phyloP scores from a whole-genome alignment of 2,329 filamentous ascomycete species.

The Camillea tinctor region DNA sequence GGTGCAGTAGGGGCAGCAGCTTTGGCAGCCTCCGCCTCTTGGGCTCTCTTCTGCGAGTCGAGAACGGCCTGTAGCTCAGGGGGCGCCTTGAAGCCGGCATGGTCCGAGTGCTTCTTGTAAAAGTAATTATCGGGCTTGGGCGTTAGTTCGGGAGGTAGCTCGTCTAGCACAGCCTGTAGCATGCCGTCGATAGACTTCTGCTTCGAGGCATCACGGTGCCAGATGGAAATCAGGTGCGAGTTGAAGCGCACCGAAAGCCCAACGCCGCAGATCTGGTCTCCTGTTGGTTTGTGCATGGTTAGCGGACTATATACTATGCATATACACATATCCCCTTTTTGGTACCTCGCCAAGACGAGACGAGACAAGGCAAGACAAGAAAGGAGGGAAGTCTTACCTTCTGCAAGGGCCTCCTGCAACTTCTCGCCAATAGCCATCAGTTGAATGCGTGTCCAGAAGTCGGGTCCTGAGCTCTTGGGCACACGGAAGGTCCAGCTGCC shows the following conservation, averaged over 20 bases:
- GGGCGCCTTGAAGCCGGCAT: conserved; percentile 73
- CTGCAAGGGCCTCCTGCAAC: conserved; percentile 70
- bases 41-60: conserved; percentile 54
- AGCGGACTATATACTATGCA: not conserved
- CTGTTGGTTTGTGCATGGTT: conserved; percentile 42
- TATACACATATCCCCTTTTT: not conserved
- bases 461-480: conserved; percentile 68
- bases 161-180: conserved; percentile 68
- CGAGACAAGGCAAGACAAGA: too few relatives aligned
- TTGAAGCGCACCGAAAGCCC: conserved; percentile 87
- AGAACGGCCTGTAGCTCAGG: conserved; percentile 57
- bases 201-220: conserved; percentile 87
- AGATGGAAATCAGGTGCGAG: conserved; percentile 82
- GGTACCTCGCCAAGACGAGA: not conserved
- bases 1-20: conserved; percentile 21
- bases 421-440: conserved; percentile 81
- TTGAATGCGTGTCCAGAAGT: conserved; percentile 80
- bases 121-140: conserved; percentile 72
- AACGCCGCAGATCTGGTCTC: conserved; percentile 85
- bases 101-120: conserved; percentile 89
- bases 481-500: conserved; percentile 93
- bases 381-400: conserved; percentile 44
- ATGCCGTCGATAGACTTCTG: conserved; percentile 75
- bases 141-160: conserved; percentile 69
- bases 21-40: conserved; percentile 35